Evolutionary conservation across 257 asterid genomes (phyloP).

Genomic region (Prunella vulgaris): DNA sequence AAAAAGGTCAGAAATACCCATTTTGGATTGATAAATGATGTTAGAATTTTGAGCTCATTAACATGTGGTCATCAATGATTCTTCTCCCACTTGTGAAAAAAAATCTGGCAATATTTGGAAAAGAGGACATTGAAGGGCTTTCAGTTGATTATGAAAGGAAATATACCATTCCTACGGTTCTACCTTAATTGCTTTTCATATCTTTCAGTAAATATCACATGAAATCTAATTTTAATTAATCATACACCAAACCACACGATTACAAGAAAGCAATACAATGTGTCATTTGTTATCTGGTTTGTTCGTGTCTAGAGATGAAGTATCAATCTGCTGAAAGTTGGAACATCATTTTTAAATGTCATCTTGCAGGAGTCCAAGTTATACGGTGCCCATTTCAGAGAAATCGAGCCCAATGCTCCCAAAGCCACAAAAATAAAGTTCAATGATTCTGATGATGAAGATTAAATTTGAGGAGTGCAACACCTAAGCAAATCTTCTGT

Average conservation of each 20-base stretch:
- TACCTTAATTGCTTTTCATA: not conserved
- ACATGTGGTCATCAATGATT: not conserved
- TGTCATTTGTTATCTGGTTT: not conserved
- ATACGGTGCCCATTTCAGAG: constrained; percentile 95
- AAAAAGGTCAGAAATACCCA: constrained; percentile 53
- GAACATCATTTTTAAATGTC: not conserved
- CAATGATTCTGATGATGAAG: constrained; percentile 68
- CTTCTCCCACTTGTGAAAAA: not conserved
- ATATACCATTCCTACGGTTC: not conserved
- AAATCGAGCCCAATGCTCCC: constrained; percentile 80
- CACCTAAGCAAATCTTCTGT: not conserved
- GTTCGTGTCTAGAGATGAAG: not conserved
- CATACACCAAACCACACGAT: not conserved
- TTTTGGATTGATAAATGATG: not conserved
- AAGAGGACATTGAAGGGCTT: not conserved
- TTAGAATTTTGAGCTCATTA: not conserved
- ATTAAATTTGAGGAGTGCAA: constrained; percentile 29
- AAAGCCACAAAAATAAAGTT: constrained; percentile 81
- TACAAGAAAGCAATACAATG: not conserved
- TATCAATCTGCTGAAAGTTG: not conserved
- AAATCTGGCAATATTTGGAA: not conserved
- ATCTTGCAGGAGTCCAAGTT: constrained; percentile 80
- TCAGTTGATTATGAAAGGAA: not conserved
- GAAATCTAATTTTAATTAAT: not conserved
- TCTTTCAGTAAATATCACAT: not conserved